Evolutionary conservation across 23 red algal genomes (phyloP).

Genomic region (Gracilaria gracilis): DNA sequence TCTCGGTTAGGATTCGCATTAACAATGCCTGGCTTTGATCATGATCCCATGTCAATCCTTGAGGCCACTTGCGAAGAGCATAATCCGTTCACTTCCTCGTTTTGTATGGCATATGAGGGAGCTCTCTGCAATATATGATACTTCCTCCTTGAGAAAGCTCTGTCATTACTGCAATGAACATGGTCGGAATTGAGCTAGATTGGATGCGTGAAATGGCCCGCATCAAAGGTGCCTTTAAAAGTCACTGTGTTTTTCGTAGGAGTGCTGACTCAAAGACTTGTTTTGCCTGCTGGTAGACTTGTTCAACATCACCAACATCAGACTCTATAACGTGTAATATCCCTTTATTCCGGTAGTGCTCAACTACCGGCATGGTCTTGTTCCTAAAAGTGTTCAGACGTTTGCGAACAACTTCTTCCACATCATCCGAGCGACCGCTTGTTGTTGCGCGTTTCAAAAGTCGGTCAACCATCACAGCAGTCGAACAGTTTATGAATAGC

Average conservation of each 20-base stretch:
- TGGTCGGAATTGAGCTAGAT: background rate
- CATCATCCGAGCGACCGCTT: slow-evolving; percentile 83
- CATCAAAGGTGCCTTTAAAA: background rate
- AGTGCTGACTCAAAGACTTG: slow-evolving; percentile 23
- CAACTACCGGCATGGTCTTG: slow-evolving; percentile 85
- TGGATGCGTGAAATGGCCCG: background rate
- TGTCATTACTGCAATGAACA: background rate
- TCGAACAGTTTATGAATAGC: slow-evolving; percentile 80
- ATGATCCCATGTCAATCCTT: background rate
- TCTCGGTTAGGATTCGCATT: background rate
- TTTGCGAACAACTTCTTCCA: slow-evolving; percentile 54
- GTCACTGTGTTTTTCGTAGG: background rate
- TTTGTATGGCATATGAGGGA: background rate
- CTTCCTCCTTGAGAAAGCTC: background rate
- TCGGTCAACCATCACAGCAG: slow-evolving; percentile 55
- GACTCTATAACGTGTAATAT: slow-evolving; percentile 68
- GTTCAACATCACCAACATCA: slow-evolving; percentile 57
- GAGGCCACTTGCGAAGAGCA: background rate
- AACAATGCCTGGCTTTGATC: background rate
- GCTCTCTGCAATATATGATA: background rate
- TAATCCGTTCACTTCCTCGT: background rate
- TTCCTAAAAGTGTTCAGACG: slow-evolving; percentile 81
- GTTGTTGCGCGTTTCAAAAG: slow-evolving; percentile 67
- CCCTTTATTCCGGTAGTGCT: slow-evolving; percentile 76
- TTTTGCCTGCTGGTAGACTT: slow-evolving; percentile 55